Evolutionary conservation across 371 early-diverging fungal species (phyloP).

Genomic region (Mortierella sp.): DNA sequence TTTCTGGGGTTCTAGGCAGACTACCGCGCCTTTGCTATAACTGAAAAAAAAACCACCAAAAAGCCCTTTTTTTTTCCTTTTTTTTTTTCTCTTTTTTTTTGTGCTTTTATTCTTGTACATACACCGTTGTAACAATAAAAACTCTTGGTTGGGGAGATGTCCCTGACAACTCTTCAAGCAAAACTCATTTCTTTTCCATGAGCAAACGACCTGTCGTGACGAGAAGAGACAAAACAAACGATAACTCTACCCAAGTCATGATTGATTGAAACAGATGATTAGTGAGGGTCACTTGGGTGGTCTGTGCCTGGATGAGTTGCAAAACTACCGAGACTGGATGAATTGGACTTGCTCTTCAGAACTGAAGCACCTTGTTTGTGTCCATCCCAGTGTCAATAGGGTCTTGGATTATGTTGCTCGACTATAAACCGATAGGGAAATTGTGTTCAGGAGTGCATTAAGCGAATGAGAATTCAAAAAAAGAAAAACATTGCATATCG

Average conservation of each 20-base stretch:
- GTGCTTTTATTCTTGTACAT: constrained; percentile 2
- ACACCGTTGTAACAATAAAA: constrained; percentile 11
- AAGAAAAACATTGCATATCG: no score
- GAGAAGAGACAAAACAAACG: no score
- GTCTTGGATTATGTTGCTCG: no score
- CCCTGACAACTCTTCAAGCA: background rate
- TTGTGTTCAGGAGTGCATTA: no score
- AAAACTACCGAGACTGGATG: no score
- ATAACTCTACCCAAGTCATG: no score
- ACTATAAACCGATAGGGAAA: no score
- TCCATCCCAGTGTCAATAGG: no score
- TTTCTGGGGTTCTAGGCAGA: background rate
- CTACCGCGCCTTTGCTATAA: background rate
- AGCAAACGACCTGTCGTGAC: background rate
- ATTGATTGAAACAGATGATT: no score
- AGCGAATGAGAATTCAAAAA: no score
- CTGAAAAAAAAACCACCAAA: constrained; percentile 2
- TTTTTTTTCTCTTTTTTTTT: background rate
- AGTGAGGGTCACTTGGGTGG: background rate
- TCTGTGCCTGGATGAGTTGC: background rate
- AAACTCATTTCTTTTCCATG: background rate
- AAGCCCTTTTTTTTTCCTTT: background rate
- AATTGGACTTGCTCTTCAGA: no score
- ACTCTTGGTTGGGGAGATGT: background rate
- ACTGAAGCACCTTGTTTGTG: no score